phyloP scores from a whole-genome alignment of 176 grass and related monocot genomes.

The Echinochloa phyllopogon region DNA sequence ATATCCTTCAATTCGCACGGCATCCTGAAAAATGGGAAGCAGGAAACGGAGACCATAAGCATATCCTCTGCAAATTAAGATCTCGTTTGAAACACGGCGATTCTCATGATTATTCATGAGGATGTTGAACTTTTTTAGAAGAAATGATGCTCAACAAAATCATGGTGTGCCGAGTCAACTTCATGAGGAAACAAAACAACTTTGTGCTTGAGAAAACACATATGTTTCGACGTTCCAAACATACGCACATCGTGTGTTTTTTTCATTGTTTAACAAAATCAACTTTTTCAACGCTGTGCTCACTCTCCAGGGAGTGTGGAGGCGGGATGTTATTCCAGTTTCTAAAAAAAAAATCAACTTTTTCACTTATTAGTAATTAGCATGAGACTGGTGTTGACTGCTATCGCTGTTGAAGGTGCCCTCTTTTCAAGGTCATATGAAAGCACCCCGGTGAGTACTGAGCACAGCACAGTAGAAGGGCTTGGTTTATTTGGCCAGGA shows the following conservation, averaged over 20 bases:
- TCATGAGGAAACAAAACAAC: no score
- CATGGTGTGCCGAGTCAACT: no score
- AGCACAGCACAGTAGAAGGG: no score
- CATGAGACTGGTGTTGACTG: neutral
- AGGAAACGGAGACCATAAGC: no score
- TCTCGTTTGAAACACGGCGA: neutral
- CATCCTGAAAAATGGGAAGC: neutral
- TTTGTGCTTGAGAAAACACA: no score
- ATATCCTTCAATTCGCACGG: slow-evolving; percentile 16
- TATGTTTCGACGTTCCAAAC: no score
- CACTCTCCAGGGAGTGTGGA: no score
- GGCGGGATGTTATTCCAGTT: no score
- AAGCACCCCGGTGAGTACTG: neutral
- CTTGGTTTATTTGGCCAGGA: neutral
- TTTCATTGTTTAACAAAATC: neutral
- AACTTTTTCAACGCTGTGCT: neutral
- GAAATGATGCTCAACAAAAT: neutral
- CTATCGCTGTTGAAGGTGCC: neutral
- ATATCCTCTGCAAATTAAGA: neutral
- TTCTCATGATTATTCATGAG: neutral
- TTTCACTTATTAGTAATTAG: neutral
- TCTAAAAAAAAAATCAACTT: neutral
- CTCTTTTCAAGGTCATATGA: neutral
- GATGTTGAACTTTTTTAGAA: neutral
- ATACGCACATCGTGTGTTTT: neutral